Conservation (phyloP, 192 early-diverging fungal species). For the Coemansia sp. region DNA sequence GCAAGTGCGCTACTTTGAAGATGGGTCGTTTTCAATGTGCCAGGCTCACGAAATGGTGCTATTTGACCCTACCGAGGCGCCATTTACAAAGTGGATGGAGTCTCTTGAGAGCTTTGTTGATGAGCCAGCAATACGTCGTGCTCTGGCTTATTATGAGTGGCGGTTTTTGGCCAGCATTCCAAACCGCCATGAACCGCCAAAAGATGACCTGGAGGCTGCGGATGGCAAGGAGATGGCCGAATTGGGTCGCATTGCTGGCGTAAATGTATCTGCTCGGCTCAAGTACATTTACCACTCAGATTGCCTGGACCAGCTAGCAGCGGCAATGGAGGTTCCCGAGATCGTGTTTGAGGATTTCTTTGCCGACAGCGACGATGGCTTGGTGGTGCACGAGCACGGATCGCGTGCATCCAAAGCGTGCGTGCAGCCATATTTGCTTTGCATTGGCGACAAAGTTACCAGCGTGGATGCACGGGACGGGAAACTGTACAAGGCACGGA, state of each 20-base stretch:
- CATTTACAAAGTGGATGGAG: constrained; percentile 13
- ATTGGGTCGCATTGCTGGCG: constrained; percentile 7
- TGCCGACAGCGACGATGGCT: neutral
- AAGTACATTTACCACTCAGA: constrained; percentile 11
- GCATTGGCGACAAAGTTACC: constrained; percentile 8
- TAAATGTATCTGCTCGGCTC: constrained; percentile 22
- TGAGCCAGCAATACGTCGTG: constrained; percentile 33
- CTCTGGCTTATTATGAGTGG: constrained; percentile 50
- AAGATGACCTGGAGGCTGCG: neutral
- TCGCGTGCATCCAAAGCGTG: constrained; percentile 14
- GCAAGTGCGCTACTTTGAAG: constrained; percentile 50
- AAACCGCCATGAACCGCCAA: too few species aligned
- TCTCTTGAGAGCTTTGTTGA: constrained; percentile 2
- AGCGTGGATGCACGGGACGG: constrained; percentile 39
- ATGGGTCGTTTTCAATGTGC: constrained; percentile 36
- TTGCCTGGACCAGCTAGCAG: neutral
- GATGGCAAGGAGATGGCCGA: neutral
- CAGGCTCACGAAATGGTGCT: constrained; percentile 31
- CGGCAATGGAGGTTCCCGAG: constrained; percentile 19
- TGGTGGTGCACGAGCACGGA: neutral
- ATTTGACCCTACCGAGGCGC: constrained; percentile 10
- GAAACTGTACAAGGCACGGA: constrained; percentile 24
- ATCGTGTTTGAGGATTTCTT: constrained; percentile 41
- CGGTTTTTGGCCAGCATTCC: constrained; percentile 12
- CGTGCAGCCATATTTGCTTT: constrained; percentile 33